Base-by-base conservation (phyloP, 768 basidiomycete genomes). In the Kwoniella newhampshirensis region DNA sequence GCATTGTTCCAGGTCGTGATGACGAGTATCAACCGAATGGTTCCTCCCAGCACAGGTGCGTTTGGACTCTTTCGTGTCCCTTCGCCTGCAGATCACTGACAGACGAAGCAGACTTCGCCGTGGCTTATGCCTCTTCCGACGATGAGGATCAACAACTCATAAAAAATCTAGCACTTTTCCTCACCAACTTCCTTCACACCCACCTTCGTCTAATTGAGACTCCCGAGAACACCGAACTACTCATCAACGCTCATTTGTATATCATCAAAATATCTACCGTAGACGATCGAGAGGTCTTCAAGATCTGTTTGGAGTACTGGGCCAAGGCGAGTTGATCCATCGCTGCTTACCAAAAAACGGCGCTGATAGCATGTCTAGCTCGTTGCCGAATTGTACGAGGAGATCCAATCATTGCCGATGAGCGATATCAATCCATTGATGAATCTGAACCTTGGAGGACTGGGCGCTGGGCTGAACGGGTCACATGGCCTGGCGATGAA, bases 201-300 rank as follows among this genome's bases (percentile, higher is more conserved):
- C 96, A 99, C 70, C 82, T 97, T 26, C 89, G 88, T 36, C 86
- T 88, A n/a, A 88, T 99, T 45, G 96, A 99, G 78, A 89, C 88
- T 8, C 87, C 90, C 61, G 78, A 83, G 41, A 89, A 94, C 72
- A 89, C 89, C 46, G 91, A 94, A 67, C 87, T 98, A 0, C 81
- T 99, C 25, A 83, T 97, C 50, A 99, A 98, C 73, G 93, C 94
- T 0, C 94, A 99, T 77, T 80, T 94, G 26, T 99, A 98, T 78
- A 91, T 99, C 84, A 90, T 98, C 74, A 98, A 97, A 78, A 86
- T 99, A 35, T 93, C 91, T 0, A 91, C 92, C 66, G 96, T 99
- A 32, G 94, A 99, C 68, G 96, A 99, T 73, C 86, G 94, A 49
- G 96, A 99, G 77, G 88, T 99, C 63, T 98, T 98, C 85, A 99